These are phyloP conservation scores for Marchantia polymorpha DNA, from an alignment of 225 moss, liverwort and hornwort species.

Conservation along the genomic window DNA sequence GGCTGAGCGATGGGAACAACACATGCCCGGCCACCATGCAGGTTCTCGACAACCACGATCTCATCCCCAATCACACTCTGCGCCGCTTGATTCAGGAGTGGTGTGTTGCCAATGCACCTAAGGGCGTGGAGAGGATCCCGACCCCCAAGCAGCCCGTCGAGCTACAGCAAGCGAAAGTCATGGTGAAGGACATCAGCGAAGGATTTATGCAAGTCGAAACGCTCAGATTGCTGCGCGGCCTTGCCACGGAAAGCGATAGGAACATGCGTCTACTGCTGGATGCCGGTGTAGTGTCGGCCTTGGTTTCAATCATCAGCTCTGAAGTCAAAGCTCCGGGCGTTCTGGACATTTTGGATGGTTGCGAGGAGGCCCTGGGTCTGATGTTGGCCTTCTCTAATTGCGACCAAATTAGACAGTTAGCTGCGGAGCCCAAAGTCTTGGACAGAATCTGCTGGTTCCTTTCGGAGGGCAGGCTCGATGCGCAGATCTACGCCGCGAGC, in stretches of 20 bases:
- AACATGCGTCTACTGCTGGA: constrained; percentile 51
- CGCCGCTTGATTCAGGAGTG: constrained; percentile 68
- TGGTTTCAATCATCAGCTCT: constrained; percentile 33
- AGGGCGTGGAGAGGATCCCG: constrained; percentile 20
- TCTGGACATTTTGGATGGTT: constrained; percentile 33
- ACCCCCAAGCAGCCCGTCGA: constrained; percentile 26
- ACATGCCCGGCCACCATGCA: constrained; percentile 84
- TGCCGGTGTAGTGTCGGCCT: constrained; percentile 44
- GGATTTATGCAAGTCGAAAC: constrained; percentile 8
- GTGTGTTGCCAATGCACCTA: constrained; percentile 24
- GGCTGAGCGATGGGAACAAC: constrained; percentile 63
- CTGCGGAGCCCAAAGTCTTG: constrained; percentile 28
- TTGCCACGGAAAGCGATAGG: constrained; percentile 41
- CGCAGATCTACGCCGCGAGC: constrained; percentile 29
- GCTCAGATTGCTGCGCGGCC: constrained; percentile 19
- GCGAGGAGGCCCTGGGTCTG: constrained; percentile 50
- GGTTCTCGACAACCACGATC: constrained; percentile 41
- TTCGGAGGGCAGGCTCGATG: constrained; percentile 23
- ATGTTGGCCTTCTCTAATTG: constrained; percentile 36
- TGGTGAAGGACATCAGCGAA: constrained; percentile 36
- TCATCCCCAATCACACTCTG: constrained; percentile 70
- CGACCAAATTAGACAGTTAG: constrained; percentile 10
- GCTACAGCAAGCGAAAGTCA: constrained; percentile 18
- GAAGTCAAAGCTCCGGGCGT: constrained; percentile 35
- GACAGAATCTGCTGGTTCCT: constrained; percentile 33